Evolutionary conservation across 2,329 filamentous ascomycete genomes (phyloP).

Genomic region (Neonectria ditissima): DNA sequence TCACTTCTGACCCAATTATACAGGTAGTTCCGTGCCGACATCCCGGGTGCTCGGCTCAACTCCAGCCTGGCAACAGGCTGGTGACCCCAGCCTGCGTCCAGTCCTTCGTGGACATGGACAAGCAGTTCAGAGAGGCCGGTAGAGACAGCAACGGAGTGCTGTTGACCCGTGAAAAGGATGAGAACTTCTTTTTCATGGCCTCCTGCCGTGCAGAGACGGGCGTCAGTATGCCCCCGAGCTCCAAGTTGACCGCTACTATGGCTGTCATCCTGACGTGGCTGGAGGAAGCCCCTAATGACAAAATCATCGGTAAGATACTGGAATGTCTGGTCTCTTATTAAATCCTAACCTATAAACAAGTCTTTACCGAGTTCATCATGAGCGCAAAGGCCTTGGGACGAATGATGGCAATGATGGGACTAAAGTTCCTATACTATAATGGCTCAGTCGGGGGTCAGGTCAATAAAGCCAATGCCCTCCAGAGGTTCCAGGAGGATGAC

Average conservation of each 20-base stretch:
- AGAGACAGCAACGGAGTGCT: slow-evolving; percentile 39
- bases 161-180: slow-evolving; percentile 4
- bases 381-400: slow-evolving; percentile 51
- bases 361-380: slow-evolving; percentile 52
- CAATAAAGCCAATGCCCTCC: slow-evolving; percentile 36
- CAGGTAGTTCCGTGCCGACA: not conserved
- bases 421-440: slow-evolving; percentile 54
- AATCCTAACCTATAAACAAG: slow-evolving; percentile 30
- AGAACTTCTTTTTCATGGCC: slow-evolving; percentile 42
- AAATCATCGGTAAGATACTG: slow-evolving; percentile 56
- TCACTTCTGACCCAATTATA: not conserved
- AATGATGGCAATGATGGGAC: slow-evolving; percentile 45
- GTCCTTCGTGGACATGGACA: fast-evolving
- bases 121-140: slow-evolving; percentile 32
- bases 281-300: slow-evolving; percentile 48
- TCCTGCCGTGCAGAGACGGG: not conserved
- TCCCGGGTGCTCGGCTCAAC: not conserved
- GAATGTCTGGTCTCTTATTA: no score
- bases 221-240: slow-evolving; percentile 37
- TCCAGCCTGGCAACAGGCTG: not conserved
- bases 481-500: slow-evolving; percentile 32
- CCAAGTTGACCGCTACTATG: slow-evolving; percentile 50
- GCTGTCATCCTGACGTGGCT: slow-evolving; percentile 50
- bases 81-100: slow-evolving; percentile 15
- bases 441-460: slow-evolving; percentile 36